Evolutionary conservation across 805 yeast species (phyloP), one percentile per base, ranked within the genome.

Genomic region (Ogataea neopini): DNA sequence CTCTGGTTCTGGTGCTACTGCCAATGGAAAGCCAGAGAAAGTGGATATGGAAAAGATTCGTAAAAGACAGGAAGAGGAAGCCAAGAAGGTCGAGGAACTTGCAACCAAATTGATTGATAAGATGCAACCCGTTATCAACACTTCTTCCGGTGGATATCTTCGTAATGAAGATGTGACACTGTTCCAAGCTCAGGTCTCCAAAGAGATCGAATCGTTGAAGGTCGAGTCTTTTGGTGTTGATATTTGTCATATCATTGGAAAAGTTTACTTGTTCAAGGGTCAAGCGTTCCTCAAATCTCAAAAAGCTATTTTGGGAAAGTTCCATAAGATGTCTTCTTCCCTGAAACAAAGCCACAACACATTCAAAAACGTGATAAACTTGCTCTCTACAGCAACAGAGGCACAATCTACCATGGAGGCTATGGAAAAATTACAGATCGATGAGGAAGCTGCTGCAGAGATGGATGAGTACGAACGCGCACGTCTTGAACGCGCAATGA

Each of bases 211-310:
- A 61, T 72, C 82, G 23, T 72, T 87, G 53, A 86, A 86, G 57
- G 79, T 84, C 81, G 94, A 87, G 64, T 85, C 92, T 18, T 87
- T 87, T 67, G 95, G 95, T n/a, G 67, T 86, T 26, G 90, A 87
- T 60, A 85, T 87, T 29, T 74, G 88, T 40, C 94, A 87, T 57
- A 77, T 88, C 0, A 77, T 87, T 45, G 95, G 94, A 19, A 75
- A 79, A 44, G 79, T 84, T 2, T 87, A 87, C 61, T 70, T 74
- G 50, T 76, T 83, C 58, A 84, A 86, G 61, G 84, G 82, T 22
- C 76, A 76, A 48, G 78, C 85, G 15, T 84, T 77, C 51, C 64
- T 86, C 34, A 85, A 84, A 56, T 77, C 85, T 7, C 89, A 83
- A 56, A 75, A 75, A 57, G 86, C 87, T 1, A 69, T 85, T 58